Conservation (phyloP, 441 rosid species). For the Capsella rubella region DNA sequence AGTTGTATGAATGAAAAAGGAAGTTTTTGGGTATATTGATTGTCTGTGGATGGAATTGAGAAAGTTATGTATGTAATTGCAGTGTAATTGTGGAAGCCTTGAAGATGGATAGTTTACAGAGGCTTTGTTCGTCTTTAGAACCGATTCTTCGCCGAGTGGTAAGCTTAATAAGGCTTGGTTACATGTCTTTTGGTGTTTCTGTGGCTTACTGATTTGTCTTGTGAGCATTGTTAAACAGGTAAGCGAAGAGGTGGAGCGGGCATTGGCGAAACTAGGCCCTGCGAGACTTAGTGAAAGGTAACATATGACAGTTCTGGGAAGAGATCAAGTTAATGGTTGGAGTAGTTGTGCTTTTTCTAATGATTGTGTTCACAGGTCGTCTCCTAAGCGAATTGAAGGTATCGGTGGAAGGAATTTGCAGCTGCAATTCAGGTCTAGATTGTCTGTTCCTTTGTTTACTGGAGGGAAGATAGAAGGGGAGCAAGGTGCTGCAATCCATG, state of each 20-base stretch:
- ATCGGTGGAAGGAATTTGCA: slow-evolving; percentile 79
- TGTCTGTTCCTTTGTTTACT: slow-evolving; percentile 86
- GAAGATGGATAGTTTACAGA: slow-evolving; percentile 89
- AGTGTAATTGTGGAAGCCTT: slow-evolving; percentile 94
- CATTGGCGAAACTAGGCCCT: slow-evolving; percentile 81
- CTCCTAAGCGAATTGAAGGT: slow-evolving; percentile 80
- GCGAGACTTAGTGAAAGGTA: slow-evolving; percentile 70
- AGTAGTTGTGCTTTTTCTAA: slow-evolving; percentile 19
- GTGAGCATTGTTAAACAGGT: slow-evolving; percentile 54
- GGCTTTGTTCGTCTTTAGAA: slow-evolving; percentile 87
- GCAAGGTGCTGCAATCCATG: slow-evolving; percentile 80
- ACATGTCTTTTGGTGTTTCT: not conserved
- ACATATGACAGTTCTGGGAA: not conserved
- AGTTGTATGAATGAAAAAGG: not conserved
- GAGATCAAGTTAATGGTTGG: not conserved
- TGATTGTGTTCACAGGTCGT: slow-evolving; percentile 58
- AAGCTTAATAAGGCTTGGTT: slow-evolving; percentile 37
- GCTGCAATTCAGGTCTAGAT: slow-evolving; percentile 72
- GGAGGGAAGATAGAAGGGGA: slow-evolving; percentile 96
- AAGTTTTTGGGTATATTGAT: not conserved
- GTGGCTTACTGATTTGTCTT: not conserved
- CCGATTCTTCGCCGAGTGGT: slow-evolving; percentile 93
- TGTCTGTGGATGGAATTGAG: slow-evolving; percentile 13
- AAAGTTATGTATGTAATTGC: slow-evolving; percentile 40
- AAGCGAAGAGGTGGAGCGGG: slow-evolving; percentile 95